phyloP scores from a whole-genome alignment of 257 asterid species.

The Paraleonurus japonicus region DNA sequence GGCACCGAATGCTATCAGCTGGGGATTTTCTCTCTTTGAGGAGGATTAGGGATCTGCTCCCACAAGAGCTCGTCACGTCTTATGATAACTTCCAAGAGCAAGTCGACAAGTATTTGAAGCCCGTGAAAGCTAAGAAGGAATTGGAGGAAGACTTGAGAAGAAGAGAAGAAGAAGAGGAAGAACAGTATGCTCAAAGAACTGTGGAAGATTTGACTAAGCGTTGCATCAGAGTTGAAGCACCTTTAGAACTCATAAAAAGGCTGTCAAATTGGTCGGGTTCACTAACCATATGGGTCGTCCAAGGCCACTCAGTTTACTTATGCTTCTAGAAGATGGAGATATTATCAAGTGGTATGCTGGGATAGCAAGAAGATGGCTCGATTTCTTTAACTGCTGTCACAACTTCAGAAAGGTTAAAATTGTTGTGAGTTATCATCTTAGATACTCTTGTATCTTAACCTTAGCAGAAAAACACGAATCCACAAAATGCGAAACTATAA shows the following conservation, averaged over 20 bases:
- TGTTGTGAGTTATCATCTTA: constrained; percentile 65
- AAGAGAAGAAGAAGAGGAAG: constrained; percentile 70
- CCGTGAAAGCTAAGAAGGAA: constrained; percentile 58
- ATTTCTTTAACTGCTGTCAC: constrained; percentile 80
- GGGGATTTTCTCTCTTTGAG: constrained; percentile 80
- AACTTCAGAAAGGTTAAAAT: constrained; percentile 72
- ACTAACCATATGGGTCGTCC: constrained; percentile 97
- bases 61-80: constrained; percentile 70
- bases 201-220: constrained; percentile 69
- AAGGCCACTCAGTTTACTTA: constrained; percentile 69
- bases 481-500: constrained; percentile 64
- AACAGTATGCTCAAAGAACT: constrained; percentile 55
- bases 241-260: constrained; percentile 62
- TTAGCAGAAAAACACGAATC: constrained; percentile 91
- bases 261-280: constrained; percentile 63
- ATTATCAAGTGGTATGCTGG: constrained; percentile 94
- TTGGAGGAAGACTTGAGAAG: constrained; percentile 55
- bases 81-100: constrained; percentile 73
- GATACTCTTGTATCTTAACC: constrained; percentile 85
- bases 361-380: constrained; percentile 85
- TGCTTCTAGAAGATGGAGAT: constrained; percentile 76
- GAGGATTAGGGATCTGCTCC: constrained; percentile 73
- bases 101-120: constrained; percentile 70
- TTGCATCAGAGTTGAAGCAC: constrained; percentile 75
- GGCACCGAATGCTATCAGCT: constrained; percentile 67